These are phyloP conservation scores for Thalassiosira delicatula DNA, from an alignment of 352 stramenopile genomes.

Conservation along the genomic window DNA sequence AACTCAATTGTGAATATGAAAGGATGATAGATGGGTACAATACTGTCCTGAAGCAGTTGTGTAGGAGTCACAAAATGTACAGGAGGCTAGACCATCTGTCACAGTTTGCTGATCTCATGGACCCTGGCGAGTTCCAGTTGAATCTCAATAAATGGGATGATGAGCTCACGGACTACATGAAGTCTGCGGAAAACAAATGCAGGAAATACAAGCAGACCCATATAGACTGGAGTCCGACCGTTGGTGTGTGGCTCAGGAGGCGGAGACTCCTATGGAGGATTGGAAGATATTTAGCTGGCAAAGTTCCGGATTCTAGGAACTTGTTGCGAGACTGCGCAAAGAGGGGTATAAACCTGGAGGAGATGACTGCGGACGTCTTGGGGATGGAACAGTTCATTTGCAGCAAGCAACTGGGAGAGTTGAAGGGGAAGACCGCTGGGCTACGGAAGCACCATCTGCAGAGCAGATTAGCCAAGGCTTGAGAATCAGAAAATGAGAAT, in stretches of 20 bases:
- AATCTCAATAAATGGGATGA: background rate
- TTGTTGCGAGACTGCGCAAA: background rate
- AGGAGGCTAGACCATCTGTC: background rate
- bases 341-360: no score
- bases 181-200: background rate
- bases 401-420: background rate
- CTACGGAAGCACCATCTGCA: background rate
- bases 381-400: background rate
- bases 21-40: background rate
- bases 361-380: background rate
- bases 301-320: conserved; percentile 9
- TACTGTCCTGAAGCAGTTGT: background rate
- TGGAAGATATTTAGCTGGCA: background rate
- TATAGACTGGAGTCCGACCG: background rate
- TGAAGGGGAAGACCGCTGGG: background rate
- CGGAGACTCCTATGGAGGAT: background rate
- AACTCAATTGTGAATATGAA: background rate
- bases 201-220: background rate
- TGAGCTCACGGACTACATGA: conserved; percentile 7
- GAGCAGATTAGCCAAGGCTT: no score
- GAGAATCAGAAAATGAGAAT: no score
- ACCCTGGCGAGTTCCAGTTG: background rate
- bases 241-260: background rate
- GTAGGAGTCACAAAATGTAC: background rate
- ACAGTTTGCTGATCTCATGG: background rate